Evolutionary conservation across 2,329 filamentous ascomycete species (phyloP), one percentile per base, ranked within the genome.

Genomic region (Colletotrichum sp.): DNA sequence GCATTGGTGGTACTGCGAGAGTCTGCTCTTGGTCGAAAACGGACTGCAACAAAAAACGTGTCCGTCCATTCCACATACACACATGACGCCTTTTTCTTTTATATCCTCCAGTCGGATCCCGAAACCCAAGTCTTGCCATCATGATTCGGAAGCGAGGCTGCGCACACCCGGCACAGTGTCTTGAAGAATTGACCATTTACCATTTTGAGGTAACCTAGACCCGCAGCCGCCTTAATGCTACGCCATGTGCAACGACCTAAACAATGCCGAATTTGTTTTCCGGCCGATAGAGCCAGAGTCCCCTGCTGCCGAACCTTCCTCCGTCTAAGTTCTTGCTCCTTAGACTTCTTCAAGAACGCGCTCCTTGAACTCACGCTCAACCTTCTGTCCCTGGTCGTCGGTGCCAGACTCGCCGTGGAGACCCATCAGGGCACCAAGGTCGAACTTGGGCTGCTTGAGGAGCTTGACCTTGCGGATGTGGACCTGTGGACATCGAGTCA

Each of bases 391-490:
- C 87, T 96, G 93, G 90, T 99, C 97, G 87, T 99, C 96, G 83
- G 95, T 96, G 85, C 93, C 94, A 79, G 96, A 98, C 92, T 99
- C 97, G 89, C 97, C 97, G 91, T 99, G 97, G 84, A 99, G 94
- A 88, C 94, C 94, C 88, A 99, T 94, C 82, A 99, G 93, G 83
- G 95, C 94, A 89, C 97, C 97, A 81, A 99, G 94, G 87, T 99
- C 97, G 91, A 99, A 99, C 93, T 99, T 99, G 86, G 97, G 97
- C 81, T 94, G 89, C 94, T 99, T 99, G 83, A 99, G 92, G 83
- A 99, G 95, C 94, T 99, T 99, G 85, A 99, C 96, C 93, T 99
- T 99, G 90, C 97, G 96, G 89, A 99, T 98, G 92, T 99, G 97
- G 85, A 99, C 96, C 96, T 99, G 83, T 12, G 6, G 1, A 5